A percentile compares a stretch with the other conserved stretches of the same genome.
phyloP scores from a whole-genome alignment of 1,139 yeast genomes.

The Candida gigantensis region DNA sequence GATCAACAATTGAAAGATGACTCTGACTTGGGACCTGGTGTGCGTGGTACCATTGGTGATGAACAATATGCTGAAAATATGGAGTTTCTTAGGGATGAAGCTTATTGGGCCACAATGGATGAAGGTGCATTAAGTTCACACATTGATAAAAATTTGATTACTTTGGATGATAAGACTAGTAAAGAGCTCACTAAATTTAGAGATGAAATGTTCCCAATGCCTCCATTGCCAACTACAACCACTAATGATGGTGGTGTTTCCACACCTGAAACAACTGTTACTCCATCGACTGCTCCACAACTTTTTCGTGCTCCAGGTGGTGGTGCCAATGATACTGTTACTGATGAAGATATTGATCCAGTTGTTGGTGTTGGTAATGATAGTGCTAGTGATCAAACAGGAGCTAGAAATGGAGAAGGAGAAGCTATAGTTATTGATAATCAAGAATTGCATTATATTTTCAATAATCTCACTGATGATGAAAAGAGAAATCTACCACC shows the following conservation, averaged over 20 bases:
- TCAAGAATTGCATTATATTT: slow-evolving; percentile 32
- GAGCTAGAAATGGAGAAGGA: slow-evolving; percentile 8
- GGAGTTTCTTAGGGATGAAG: slow-evolving; percentile 32
- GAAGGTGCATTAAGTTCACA: slow-evolving; percentile 15
- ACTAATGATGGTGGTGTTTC: neutral
- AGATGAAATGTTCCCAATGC: slow-evolving; percentile 3
- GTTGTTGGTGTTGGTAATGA: neutral
- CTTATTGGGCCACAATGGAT: slow-evolving; percentile 30
- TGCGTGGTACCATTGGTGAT: neutral
- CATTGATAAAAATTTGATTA: slow-evolving; percentile 5
- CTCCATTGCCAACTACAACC: neutral
- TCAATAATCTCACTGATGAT: slow-evolving; percentile 27
- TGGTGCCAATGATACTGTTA: neutral
- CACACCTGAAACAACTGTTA: neutral
- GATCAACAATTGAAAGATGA: slow-evolving; percentile 41
- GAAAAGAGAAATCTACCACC: slow-evolving; percentile 36
- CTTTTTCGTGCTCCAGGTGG: slow-evolving; percentile 1
- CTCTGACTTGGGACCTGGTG: slow-evolving; percentile 4
- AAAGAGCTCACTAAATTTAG: slow-evolving; percentile 2
- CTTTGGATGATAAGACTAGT: slow-evolving; percentile 4
- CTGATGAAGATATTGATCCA: slow-evolving; percentile 9
- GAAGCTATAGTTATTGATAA: slow-evolving; percentile 20
- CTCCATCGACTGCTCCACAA: slow-evolving; percentile 5
- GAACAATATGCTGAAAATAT: slow-evolving; percentile 32
- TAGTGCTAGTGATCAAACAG: slow-evolving; percentile 10